Percentiles rank a stretch among this genome's conserved stretches.
Conservation (phyloP, 2,329 filamentous ascomycete genomes). For the Colletotrichum sp. region DNA sequence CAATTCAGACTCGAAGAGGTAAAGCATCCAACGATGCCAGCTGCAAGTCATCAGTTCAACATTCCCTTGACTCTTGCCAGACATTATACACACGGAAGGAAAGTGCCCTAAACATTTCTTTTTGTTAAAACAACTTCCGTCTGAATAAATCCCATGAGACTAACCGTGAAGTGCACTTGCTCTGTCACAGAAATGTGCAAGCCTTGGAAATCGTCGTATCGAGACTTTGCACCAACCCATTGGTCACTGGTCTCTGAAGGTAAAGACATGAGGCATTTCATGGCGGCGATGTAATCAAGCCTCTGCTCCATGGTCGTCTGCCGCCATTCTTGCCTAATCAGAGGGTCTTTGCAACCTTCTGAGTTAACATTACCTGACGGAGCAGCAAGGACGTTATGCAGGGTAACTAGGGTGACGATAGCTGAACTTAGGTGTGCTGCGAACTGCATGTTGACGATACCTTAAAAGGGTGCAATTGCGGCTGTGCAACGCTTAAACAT, state of each 20-base stretch:
- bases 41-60: background rate
- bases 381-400: background rate
- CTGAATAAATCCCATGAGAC: background rate
- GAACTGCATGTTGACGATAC: no score
- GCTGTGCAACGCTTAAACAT: no score
- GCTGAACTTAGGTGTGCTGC: background rate
- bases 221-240: conserved; percentile 22
- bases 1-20: background rate
- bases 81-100: background rate
- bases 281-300: conserved; percentile 4
- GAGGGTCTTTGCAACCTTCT: background rate
- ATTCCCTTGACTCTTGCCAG: background rate
- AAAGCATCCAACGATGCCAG: background rate
- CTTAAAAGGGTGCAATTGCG: no score
- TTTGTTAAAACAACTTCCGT: background rate
- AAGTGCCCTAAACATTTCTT: background rate
- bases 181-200: conserved; percentile 28
- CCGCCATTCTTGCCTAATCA: background rate
- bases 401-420: background rate
- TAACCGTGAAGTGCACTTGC: conserved; percentile 23
- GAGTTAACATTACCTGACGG: background rate
- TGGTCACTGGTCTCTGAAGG: background rate
- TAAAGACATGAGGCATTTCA: conserved; percentile 10
- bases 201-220: conserved; percentile 30
- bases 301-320: background rate